phyloP scores from a whole-genome alignment of 176 grass and related monocot genomes.

The Cymbopogon citratus region DNA sequence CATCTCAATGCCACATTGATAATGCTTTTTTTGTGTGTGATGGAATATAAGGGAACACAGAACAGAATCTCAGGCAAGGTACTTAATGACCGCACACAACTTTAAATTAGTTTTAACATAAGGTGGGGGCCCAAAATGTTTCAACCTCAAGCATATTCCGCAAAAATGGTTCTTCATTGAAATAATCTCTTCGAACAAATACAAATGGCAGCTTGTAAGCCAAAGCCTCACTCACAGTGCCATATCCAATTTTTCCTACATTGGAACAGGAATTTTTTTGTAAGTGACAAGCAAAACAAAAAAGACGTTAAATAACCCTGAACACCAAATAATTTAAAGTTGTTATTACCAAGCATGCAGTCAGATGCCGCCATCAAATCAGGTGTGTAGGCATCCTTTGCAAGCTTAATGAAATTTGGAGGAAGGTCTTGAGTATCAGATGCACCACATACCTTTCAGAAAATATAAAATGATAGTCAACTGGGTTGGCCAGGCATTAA shows the following conservation, averaged over 20 bases:
- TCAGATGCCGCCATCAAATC: slow-evolving; percentile 96
- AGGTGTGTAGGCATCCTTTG: slow-evolving; percentile 94
- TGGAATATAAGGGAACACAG: slow-evolving; percentile 3
- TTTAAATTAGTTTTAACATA: slow-evolving; percentile 4
- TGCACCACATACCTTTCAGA: slow-evolving; percentile 90
- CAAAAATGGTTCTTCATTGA: slow-evolving; percentile 98
- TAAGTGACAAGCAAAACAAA: neutral
- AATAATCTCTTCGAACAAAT: slow-evolving; percentile 95
- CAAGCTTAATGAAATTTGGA: slow-evolving; percentile 90
- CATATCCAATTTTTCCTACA: slow-evolving; percentile 97
- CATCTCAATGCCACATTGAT: slow-evolving; percentile 98
- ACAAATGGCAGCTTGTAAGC: slow-evolving; percentile 96
- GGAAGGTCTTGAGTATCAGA: slow-evolving; percentile 80
- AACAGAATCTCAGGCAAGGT: slow-evolving; percentile 11
- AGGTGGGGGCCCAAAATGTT: neutral
- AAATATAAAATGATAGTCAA: slow-evolving; percentile 18
- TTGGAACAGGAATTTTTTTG: neutral
- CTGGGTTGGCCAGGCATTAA: slow-evolving; percentile 2
- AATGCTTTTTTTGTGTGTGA: slow-evolving; percentile 62
- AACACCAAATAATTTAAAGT: slow-evolving; percentile 9
- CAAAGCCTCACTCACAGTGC: slow-evolving; percentile 91
- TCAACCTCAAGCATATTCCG: slow-evolving; percentile 98
- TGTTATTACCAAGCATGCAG: slow-evolving; percentile 91
- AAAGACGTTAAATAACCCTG: neutral
- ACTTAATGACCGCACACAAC: neutral